Percentiles rank a stretch among this genome's conserved stretches.
Evolutionary conservation across 2,329 filamentous ascomycete genomes (phyloP).

Genomic region (Nannizzia gypsea): DNA sequence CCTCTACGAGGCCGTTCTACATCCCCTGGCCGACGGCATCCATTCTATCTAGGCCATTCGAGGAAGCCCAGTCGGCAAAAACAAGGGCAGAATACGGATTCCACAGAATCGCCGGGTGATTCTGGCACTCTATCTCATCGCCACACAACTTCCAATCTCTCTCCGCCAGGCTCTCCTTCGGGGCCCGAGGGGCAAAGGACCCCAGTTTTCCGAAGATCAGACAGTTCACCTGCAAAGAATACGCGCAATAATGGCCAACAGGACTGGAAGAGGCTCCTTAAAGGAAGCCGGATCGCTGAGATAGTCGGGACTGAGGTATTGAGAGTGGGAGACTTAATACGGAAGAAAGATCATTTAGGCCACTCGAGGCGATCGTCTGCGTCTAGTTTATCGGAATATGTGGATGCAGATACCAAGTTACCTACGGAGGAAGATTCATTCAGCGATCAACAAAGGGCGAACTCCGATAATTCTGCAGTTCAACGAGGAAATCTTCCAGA

Average conservation of each 20-base stretch:
- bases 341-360: conserved; percentile 43
- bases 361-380: conserved; percentile 34
- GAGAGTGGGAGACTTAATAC: conserved; percentile 49
- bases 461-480: not conserved
- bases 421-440: not conserved
- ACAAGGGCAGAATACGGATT: not conserved
- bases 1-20: conserved; percentile 49
- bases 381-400: conserved; percentile 38
- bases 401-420: conserved; percentile 26
- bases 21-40: conserved; percentile 39
- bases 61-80: not conserved
- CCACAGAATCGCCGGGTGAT: not conserved
- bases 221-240: conserved; percentile 18
- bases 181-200: not conserved
- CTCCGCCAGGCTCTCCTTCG: not conserved
- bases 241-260: conserved; percentile 25
- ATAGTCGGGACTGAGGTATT: conserved; percentile 56
- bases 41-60: conserved; percentile 10
- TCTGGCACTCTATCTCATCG: not conserved
- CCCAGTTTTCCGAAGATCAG: conserved; percentile 13
- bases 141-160: not conserved
- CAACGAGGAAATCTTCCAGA: not conserved
- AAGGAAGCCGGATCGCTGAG: conserved; percentile 61
- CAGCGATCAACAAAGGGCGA: not conserved
- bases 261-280: conserved; percentile 61